Base-by-base conservation (phyloP, 2,329 filamentous ascomycete species). In the Septoria linicola region DNA sequence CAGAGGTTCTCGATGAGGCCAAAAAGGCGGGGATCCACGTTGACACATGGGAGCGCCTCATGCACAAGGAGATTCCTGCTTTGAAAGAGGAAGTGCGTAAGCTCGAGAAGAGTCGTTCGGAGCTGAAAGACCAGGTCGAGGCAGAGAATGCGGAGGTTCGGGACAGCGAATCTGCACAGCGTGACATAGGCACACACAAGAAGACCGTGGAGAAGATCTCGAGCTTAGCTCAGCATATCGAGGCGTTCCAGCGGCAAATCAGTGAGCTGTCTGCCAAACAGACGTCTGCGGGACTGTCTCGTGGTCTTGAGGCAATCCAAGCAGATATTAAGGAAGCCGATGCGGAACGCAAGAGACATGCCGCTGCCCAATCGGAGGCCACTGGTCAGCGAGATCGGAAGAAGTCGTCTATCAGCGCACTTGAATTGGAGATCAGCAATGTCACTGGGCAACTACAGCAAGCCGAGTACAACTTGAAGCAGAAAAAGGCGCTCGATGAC, bases 281-380 rank as follows among this genome's bases (percentile, higher is more conserved):
- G 65, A 83, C 86, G 63, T 81, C 84, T 11, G 76, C 79, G 20
- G 80, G 81, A 10, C 69, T 78, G 8, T 80, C 81, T 11, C 82
- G 88, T 55, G 88, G 87, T 23, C 79, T 89, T 5, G 88, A 95
- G 47, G 88, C 93, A 59, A 90, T 97, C 46, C 87, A 93, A 61
- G 84, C 88, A 46, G 81, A 90, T 41, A 81, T 90, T 55, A 82
- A 82, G 41, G 72, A 74, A 14, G 78, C 85, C 49, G 80, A 80
- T 16, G 88, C 90, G 54, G 82, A 88, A 64, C 78, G 83, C 59
- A 81, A 85, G 48, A 72, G 73, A 17, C 72, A 83, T 21, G 89
- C 88, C 65, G 76, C 76, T 35, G 79, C 76, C 36, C 77, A 92
- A 10, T 71, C 79, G 5, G 87, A 87, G 61, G 71, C 95, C 25